Percentiles rank a stretch among this genome's conserved stretches.
Conservation (phyloP, 2,329 filamentous ascomycete species). For the Tolypocladium nubicola region DNA sequence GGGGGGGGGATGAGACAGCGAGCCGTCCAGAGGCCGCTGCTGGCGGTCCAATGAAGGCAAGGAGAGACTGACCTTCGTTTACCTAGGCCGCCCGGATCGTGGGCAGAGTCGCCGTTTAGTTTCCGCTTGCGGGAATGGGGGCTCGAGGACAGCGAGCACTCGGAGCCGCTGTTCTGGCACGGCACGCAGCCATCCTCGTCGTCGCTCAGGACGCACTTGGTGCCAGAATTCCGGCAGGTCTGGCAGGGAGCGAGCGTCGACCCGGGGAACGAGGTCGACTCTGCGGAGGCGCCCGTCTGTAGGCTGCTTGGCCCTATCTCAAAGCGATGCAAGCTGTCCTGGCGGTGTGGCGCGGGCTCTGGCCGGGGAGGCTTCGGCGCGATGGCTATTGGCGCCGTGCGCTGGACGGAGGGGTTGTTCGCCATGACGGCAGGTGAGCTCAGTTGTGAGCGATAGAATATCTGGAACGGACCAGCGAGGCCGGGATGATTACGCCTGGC, state of each 20-base stretch:
- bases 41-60: not conserved
- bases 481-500: not conserved
- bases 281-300: conserved; percentile 41
- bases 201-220: conserved; percentile 64
- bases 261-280: conserved; percentile 30
- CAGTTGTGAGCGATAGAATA: conserved; percentile 9
- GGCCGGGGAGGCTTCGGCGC: conserved; percentile 45
- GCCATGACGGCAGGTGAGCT: conserved; percentile 33
- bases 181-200: conserved; percentile 67
- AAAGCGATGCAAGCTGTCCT: conserved; percentile 34
- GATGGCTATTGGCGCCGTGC: conserved; percentile 57
- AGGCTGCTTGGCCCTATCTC: conserved; percentile 40
- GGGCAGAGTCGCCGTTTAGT: conserved; percentile 51
- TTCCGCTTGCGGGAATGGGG: conserved; percentile 74
- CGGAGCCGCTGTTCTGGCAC: conserved; percentile 67
- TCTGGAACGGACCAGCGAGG: conserved; percentile 1
- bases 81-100: conserved; percentile 39
- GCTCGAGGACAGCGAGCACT: conserved; percentile 69
- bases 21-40: not conserved
- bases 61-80: conserved; percentile 56
- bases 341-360: conserved; percentile 31
- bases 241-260: conserved; percentile 51
- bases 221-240: conserved; percentile 62
- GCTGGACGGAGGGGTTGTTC: conserved; percentile 38
- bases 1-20: not conserved